Base-by-base conservation (phyloP, 2,329 filamentous ascomycete genomes). In the Paecilomyces niveus region DNA sequence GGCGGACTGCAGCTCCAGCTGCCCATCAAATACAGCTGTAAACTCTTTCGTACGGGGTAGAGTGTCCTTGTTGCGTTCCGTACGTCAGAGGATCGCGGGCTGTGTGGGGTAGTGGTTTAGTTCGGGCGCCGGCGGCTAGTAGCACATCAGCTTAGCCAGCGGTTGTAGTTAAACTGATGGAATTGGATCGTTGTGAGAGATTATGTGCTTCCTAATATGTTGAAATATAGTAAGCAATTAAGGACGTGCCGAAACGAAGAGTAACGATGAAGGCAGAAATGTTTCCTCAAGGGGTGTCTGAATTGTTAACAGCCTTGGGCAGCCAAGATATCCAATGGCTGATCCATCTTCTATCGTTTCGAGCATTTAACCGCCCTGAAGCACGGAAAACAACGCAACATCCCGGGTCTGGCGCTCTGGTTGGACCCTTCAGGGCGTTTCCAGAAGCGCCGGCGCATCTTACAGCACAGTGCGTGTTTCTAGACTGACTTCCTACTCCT, bases 1-100 rank as follows among this genome's bases (percentile, higher is more conserved):
- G 61, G 59, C 64, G 60, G 65, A 62, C 56, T 66, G 71, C 72
- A 73, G 73, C 70, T 69, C 72, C 72, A 64, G n/a, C 35, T 45
- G 35, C 35, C 35, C 35, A 45, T 45, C 35, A 45, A 45, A 45
- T 9, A 7, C n/a, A 18, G 35, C 35, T 45, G 35, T n/a, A 18
- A 45, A 45, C 35, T 45, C 35, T 45, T 45, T n/a, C 9, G 35
- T 18, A 9, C 35, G 13, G 53, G 18, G 26, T 15, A 31, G 18
- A 21, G 33, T 33, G 53, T 32, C 29, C 49, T 39, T n/a, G 35
- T 15, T 22, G 49, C 2, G 50, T 52, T 52, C 22, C 22, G 50
- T 52, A 52, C 50, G 50, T 52, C 50, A 52, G 50, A 52, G 50
- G 26, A 29, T 24, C 15, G 50, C 22, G 50, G 22, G 50, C 21